Evolutionary conservation across 2,329 filamentous ascomycete species (phyloP).

Genomic region (Botrytis aclada): DNA sequence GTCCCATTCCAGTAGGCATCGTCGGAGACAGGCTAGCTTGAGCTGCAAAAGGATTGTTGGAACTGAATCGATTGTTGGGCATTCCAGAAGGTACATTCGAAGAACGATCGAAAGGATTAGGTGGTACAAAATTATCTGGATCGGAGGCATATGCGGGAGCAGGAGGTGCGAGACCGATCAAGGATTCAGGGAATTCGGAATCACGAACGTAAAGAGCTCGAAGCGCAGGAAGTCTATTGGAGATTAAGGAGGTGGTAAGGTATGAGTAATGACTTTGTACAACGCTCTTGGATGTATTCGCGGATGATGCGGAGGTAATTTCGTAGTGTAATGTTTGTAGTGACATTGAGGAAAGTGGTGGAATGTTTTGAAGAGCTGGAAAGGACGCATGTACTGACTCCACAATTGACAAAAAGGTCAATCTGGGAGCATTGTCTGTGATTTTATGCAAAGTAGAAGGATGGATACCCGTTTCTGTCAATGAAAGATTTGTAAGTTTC

Average conservation of each 20-base stretch:
- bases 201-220: slow-evolving; percentile 82
- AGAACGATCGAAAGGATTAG: slow-evolving; percentile 36
- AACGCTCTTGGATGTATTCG: slow-evolving; percentile 55
- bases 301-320: slow-evolving; percentile 60
- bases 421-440: slow-evolving; percentile 41
- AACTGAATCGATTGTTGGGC: slow-evolving; percentile 30
- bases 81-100: slow-evolving; percentile 13
- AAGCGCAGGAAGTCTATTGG: slow-evolving; percentile 70
- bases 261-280: slow-evolving; percentile 75
- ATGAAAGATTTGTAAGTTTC: slow-evolving; percentile 64
- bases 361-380: slow-evolving; percentile 51
- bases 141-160: slow-evolving; percentile 48
- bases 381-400: slow-evolving; percentile 56
- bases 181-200: slow-evolving; percentile 73
- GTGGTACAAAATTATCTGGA: slow-evolving; percentile 32
- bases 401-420: slow-evolving; percentile 50
- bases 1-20: slow-evolving; percentile 33
- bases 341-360: slow-evolving; percentile 64
- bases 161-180: slow-evolving; percentile 67
- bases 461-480: slow-evolving; percentile 70
- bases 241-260: slow-evolving; percentile 76
- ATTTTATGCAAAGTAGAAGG: slow-evolving; percentile 43
- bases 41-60: slow-evolving; percentile 37
- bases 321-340: slow-evolving; percentile 78
- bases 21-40: slow-evolving; percentile 19